Conservation (phyloP, 208 protist species). For the Crithidia sp. region DNA sequence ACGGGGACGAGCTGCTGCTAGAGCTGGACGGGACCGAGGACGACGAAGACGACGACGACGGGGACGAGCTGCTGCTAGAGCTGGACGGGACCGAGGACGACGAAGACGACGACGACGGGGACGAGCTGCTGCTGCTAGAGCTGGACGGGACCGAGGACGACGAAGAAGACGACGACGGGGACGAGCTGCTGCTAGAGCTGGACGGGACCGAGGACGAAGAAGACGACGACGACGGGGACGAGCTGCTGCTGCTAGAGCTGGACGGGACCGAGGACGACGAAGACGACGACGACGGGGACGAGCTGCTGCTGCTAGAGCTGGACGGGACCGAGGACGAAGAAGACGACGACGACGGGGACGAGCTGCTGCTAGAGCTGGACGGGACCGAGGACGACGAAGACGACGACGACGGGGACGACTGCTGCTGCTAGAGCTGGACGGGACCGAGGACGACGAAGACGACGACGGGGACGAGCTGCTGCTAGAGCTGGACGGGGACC, state of each 20-base stretch:
- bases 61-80: background rate
- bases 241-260: background rate
- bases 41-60: conserved; percentile 18
- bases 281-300: conserved; percentile 19
- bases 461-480: conserved; percentile 6
- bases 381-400: conserved; percentile 13
- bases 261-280: background rate
- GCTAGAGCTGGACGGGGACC: no score
- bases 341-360: conserved; percentile 5
- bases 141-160: no score
- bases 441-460: background rate
- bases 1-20: no score
- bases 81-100: background rate
- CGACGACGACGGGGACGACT: background rate
- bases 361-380: background rate
- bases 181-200: background rate
- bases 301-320: no score
- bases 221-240: conserved; percentile 5
- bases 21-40: no score
- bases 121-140: no score
- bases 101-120: conserved; percentile 19
- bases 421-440: background rate
- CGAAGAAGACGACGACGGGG: conserved; percentile 10
- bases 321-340: no score
- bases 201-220: conserved; percentile 6